Base-by-base conservation (phyloP, 2,329 filamentous ascomycete genomes). In the Fusarium sp. region DNA sequence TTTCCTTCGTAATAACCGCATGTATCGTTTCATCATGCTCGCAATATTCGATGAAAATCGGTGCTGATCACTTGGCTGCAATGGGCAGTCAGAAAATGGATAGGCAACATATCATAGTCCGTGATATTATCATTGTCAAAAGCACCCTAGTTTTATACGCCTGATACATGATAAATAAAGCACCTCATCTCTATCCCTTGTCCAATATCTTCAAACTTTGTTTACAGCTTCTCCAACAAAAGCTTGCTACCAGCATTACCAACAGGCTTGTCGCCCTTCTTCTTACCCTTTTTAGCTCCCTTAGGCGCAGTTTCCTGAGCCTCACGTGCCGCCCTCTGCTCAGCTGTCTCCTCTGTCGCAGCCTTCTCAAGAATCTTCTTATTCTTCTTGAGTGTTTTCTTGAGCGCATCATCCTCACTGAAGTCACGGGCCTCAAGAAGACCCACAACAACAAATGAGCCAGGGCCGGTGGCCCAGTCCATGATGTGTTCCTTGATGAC, bases 361-460 rank as follows among this genome's bases (percentile, higher is more conserved):
- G 92, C 92, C 80, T 89, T 90, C 79, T 94, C 87, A 64, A 98
- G 84, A 69, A 85, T 84, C 84, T 92, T 91, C 86, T 90, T 93
- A 76, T 91, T 90, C 84, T 93, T 92, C 84, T 90, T 92, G 75
- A 98, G 84, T 20, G 86, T 89, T 81, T 91, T 90, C 79, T 91
- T 85, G 59, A 97, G 85, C 77, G 93, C 91, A 22, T 88, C 87
- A 77, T 88, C 90, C 77, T 90, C 87, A 33, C 86, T 86, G 78
- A 96, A 96, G 66, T 91, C 90, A 28, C 89, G 86, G 0, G 92
- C 89, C 83, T 98, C 96, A 10, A 95, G 83, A 74, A 98, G 84
- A 22, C 91, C 93, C 33, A 98, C 89, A 8, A 98, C 88, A 17
- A 97, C 94, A 77, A 98, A 98, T 3, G 93, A 94, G 76, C 94